phyloP scores from a whole-genome alignment of 495 filamentous ascomycete genomes.

The Tetracladium marchalianum region DNA sequence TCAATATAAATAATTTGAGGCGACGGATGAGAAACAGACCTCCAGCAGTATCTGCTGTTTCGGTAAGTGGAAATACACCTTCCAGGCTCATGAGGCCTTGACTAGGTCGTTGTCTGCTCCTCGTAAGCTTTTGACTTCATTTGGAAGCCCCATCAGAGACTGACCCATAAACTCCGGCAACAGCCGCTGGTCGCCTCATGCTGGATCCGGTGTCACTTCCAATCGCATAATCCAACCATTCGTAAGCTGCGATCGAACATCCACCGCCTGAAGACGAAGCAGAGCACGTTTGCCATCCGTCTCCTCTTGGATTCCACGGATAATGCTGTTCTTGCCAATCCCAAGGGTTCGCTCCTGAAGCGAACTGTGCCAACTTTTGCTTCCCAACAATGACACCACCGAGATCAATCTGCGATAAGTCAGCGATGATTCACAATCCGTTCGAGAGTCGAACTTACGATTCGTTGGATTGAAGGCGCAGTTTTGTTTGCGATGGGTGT shows the following conservation, averaged over 20 bases:
- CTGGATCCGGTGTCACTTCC: conserved; percentile 37
- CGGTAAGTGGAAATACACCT: conserved; percentile 35
- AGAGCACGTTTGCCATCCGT: conserved; percentile 31
- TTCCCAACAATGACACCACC: conserved; percentile 44
- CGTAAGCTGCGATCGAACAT: conserved; percentile 27
- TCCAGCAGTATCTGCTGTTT: conserved; percentile 35
- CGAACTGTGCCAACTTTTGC: conserved; percentile 42
- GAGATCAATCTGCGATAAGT: conserved; percentile 24
- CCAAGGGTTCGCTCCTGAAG: conserved; percentile 35
- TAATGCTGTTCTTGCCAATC: conserved; percentile 32
- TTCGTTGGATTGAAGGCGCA: conserved; percentile 34
- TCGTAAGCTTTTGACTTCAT: conserved; percentile 1
- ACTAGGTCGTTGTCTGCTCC: conserved; percentile 12
- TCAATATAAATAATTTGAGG: no score
- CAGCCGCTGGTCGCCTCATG: conserved; percentile 36
- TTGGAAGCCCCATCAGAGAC: conserved; percentile 10
- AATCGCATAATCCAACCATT: conserved; percentile 34
- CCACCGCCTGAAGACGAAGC: conserved; percentile 28
- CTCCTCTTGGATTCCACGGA: conserved; percentile 36
- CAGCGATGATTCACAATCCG: neutral
- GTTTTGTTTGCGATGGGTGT: conserved; percentile 30
- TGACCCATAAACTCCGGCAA: conserved; percentile 37
- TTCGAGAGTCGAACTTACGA: conserved; percentile 10
- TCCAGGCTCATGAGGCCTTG: conserved; percentile 34
- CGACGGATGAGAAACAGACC: neutral